These are phyloP conservation scores for Vanrija humicola DNA, from an alignment of 1,284 basidiomycete genomes.

Conservation along the genomic window DNA sequence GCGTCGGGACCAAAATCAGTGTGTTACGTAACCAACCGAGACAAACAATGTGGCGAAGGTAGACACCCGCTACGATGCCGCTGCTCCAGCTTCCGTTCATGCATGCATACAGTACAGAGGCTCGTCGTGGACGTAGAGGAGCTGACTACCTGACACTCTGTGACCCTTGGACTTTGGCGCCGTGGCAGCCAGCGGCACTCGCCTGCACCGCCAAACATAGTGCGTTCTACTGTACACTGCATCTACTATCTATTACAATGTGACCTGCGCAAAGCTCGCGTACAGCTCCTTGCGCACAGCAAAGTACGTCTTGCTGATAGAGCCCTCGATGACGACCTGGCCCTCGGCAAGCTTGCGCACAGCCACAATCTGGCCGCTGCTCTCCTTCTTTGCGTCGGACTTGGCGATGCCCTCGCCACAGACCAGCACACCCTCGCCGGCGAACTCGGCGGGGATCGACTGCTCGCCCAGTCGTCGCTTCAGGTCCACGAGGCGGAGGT, in stretches of 20 bases:
- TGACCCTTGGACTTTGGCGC: no score
- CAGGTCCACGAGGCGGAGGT: conserved; percentile 80
- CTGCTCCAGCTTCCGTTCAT: no score
- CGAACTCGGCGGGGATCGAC: conserved; percentile 81
- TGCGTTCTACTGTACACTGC: no score
- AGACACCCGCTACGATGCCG: no score
- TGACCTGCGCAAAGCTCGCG: conserved; percentile 77
- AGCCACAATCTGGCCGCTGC: conserved; percentile 64
- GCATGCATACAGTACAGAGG: no score
- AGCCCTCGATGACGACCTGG: conserved; percentile 80
- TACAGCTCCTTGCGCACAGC: conserved; percentile 82
- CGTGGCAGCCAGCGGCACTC: no score
- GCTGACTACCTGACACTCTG: no score
- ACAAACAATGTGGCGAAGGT: no score
- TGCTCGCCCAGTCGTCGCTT: conserved; percentile 69
- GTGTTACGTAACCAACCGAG: no score
- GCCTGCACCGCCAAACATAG: no score
- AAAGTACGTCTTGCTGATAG: conserved; percentile 82
- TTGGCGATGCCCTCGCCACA: conserved; percentile 68
- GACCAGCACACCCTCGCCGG: conserved; percentile 91
- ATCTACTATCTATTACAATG: conserved; percentile 35
- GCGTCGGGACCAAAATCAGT: no score
- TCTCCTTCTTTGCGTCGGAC: conserved; percentile 53
- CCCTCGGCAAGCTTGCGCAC: conserved; percentile 81
- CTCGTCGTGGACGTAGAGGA: no score